Base-by-base conservation (phyloP, 257 asterid genomes). In the Solanum tacnaense region DNA sequence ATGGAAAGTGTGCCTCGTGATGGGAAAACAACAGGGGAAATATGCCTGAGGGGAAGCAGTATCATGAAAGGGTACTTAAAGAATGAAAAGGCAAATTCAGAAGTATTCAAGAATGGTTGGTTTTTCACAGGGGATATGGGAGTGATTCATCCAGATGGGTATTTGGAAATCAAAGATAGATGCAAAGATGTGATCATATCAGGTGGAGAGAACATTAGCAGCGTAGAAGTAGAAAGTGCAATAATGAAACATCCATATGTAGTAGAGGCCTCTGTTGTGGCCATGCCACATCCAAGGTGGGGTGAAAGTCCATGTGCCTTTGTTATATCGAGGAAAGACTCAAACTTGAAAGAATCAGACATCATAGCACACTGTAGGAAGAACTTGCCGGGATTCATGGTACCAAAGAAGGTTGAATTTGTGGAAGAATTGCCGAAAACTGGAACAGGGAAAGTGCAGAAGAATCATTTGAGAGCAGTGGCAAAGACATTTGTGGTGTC, bases 131-230 rank as follows among this genome's bases (percentile, higher is more conserved):
- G 84, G 12, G 84, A 78, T 6, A 78, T 78, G 84, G 84, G 62
- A 78, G 84, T 41, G 9, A 78, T 78, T n/a, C 84, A 78, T 3
- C 15, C 84, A 1, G 84, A 78, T 78, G 84, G 84, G n/a, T 78
- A 78, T 9, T 41, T 78, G 84, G 84, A 78, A 25, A 78, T 78
- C 9, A 78, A 78, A 39, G 62, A 78, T 1, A 78, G 84, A n/a
- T 78, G 84, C 84, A 78, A 78, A 78, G 84, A 78, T 35, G 79
- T 49, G 16, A 85, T 62, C 5, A 68, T 78, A 39, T 78, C 60
- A 25, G 99, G 99, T 9, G 99, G 99, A 27, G 99, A 96, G 91
- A 96, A 96, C 36, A 94, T 96, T 32, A 95, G 99, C 87, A 96
- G 98, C 35, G 93, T 96, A 3, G 98, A 96, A 88, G 98, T 96